Percentiles rank a stretch among this genome's conserved stretches.
Evolutionary conservation across 1,139 yeast species (phyloP).

Genomic region (Arxiozyma bovina): DNA sequence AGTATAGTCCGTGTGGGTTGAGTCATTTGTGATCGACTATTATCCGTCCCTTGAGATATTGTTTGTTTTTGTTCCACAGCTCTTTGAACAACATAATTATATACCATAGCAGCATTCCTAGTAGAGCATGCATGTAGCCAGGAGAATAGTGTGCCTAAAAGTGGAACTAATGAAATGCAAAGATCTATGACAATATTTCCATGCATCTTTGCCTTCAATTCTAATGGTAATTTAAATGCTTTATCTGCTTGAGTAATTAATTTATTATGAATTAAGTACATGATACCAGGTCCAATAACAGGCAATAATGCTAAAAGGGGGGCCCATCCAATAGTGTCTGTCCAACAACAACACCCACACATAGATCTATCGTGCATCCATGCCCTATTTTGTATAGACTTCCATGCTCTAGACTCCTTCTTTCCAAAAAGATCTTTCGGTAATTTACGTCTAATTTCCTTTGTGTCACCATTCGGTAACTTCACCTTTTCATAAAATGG

Average conservation of each 20-base stretch:
- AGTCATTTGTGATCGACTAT: too few relatives aligned
- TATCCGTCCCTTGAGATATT: neutral
- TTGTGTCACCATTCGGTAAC: constrained; percentile 36
- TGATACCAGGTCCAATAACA: constrained; percentile 66
- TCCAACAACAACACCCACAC: constrained; percentile 71
- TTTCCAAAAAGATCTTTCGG: constrained; percentile 42
- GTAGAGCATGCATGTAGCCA: constrained; percentile 88
- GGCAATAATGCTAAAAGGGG: constrained; percentile 65
- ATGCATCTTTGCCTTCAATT: constrained; percentile 56
- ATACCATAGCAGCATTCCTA: constrained; percentile 72
- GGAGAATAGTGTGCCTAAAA: constrained; percentile 63
- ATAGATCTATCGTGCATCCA: constrained; percentile 79
- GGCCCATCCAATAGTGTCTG: constrained; percentile 66
- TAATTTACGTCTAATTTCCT: constrained; percentile 35
- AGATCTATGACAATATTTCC: constrained; percentile 68
- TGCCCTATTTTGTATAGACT: constrained; percentile 59
- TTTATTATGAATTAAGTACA: constrained; percentile 70
- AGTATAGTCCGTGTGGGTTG: too few relatives aligned
- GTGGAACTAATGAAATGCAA: constrained; percentile 65
- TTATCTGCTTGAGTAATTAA: constrained; percentile 51
- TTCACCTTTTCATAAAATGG: constrained; percentile 49
- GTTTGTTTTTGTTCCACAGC: constrained; percentile 31
- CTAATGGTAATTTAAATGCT: constrained; percentile 49
- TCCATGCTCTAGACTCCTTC: constrained; percentile 62
- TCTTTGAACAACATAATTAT: constrained; percentile 38